Base-by-base conservation (phyloP, 164 flowering plant species). In the Kingdonia uniflora region DNA sequence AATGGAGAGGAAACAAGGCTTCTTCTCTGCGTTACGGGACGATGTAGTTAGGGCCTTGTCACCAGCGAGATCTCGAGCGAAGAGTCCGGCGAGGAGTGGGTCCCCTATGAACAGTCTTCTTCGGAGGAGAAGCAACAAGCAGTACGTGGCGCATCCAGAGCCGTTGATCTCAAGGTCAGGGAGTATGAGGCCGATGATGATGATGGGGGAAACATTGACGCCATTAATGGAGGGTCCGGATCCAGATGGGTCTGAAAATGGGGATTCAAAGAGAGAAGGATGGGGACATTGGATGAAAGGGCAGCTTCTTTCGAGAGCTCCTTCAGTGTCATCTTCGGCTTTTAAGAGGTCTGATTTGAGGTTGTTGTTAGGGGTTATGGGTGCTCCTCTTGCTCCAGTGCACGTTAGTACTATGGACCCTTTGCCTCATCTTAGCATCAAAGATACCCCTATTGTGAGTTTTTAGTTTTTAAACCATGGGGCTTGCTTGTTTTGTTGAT, bases 281-380 rank as follows among this genome's bases (percentile, higher is more conserved):
- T 86, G 95, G 90, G 86, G 79, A 10, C 75, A 81, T 21, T 90
- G 97, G 97, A 77, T 87, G 82, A 83, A 74, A 48, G 79, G 87
- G 1, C 86, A 80, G 70, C 78, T 77, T n/a, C n/a, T n/a, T 0
- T 78, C 75, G n/a, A 57, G 80, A 26, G 72, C 82, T 5, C 87
- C 91, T 0, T 77, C 89, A 1, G 79, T 74, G 17, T 71, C 84
- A 7, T 56, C 77, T 2, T 65, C 56, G 14, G 62, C 67, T 10
- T 68, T 41, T 43, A 66, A 74, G 38, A 42, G 80, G 59, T 81
- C 97, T 55, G 95, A 88, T 81, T 84, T 88, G 68, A 65, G 84
- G 70, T 55, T 81, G 61, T 62, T 81, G 60, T 72, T 81, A 21
- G 81, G 88, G 1, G 84, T 81, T 20, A 58, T 81, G 72, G 88